A percentile compares a stretch with the other conserved stretches of the same genome.
Evolutionary conservation across 768 basidiomycete genomes (phyloP).

Genomic region (Leucocoprinus leucothites): DNA sequence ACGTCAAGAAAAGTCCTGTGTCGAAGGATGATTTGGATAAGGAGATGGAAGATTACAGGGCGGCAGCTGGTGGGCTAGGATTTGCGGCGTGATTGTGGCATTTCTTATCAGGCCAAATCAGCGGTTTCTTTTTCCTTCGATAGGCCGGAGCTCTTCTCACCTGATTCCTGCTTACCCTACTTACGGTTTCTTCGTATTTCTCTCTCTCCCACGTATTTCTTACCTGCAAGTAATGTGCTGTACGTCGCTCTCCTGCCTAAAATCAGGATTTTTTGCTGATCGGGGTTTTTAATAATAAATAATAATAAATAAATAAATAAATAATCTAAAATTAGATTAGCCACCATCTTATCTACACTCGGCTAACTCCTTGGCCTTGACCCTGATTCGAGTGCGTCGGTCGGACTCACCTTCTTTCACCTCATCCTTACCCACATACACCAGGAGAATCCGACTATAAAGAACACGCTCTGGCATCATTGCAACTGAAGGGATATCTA

Average conservation of each 20-base stretch:
- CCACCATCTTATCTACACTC: no score
- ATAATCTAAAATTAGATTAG: background rate
- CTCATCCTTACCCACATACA: no score
- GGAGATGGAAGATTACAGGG: constrained; percentile 80
- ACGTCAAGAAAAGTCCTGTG: constrained; percentile 14
- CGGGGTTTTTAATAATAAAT: background rate
- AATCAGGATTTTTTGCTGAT: no score
- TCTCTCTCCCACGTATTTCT: no score
- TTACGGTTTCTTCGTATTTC: no score
- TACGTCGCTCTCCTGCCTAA: background rate
- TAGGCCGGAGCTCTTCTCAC: background rate
- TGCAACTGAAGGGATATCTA: no score
- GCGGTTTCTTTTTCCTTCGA: background rate
- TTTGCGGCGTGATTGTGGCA: constrained; percentile 4
- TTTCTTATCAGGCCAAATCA: constrained; percentile 1
- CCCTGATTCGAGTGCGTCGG: no score
- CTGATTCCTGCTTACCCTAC: no score
- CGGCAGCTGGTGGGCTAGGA: constrained; percentile 27
- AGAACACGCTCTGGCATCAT: no score
- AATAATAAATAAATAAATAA: background rate
- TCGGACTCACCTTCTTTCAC: no score
- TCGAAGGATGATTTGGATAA: constrained; percentile 64
- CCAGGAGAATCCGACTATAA: no score
- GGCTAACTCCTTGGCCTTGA: no score
- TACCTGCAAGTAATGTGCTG: background rate